Evolutionary conservation across 129 eudicot species (phyloP).

Genomic region (Gnaphalium uliginosum): DNA sequence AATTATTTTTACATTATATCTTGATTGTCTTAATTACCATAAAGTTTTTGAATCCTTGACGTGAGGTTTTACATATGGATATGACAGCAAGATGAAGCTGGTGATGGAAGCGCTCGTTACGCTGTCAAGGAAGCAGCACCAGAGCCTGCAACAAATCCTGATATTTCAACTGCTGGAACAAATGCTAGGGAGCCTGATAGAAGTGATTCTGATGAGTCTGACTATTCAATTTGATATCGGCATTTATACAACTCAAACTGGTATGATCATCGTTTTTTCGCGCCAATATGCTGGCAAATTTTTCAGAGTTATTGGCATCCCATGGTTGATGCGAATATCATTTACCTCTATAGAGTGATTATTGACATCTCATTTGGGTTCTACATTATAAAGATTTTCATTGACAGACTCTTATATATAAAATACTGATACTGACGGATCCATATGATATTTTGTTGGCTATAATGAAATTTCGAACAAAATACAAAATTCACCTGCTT

Average conservation of each 20-base stretch:
- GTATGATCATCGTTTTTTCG: conserved; percentile 7
- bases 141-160: conserved; percentile 45
- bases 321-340: background rate
- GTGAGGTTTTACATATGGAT: conserved; percentile 42
- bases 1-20: background rate
- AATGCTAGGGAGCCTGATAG: conserved; percentile 57
- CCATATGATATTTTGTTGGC: background rate
- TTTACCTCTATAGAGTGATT: background rate
- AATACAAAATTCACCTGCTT: background rate
- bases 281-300: background rate
- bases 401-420: background rate
- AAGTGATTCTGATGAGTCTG: conserved; percentile 74
- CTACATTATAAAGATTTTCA: too few species aligned
- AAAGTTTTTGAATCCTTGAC: conserved; percentile 43
- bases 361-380: conserved; percentile 1
- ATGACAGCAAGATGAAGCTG: conserved; percentile 58
- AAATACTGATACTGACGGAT: background rate
- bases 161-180: conserved; percentile 50
- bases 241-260: conserved; percentile 6
- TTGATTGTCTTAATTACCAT: background rate
- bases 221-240: conserved; percentile 49
- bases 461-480: background rate
- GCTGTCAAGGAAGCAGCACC: conserved; percentile 50
- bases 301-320: background rate
- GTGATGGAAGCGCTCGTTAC: conserved; percentile 46